Percentiles rank a stretch among this genome's conserved stretches.
These are phyloP conservation scores for Amauroascus niger DNA, from an alignment of 2,329 filamentous ascomycete genomes.

Conservation along the genomic window DNA sequence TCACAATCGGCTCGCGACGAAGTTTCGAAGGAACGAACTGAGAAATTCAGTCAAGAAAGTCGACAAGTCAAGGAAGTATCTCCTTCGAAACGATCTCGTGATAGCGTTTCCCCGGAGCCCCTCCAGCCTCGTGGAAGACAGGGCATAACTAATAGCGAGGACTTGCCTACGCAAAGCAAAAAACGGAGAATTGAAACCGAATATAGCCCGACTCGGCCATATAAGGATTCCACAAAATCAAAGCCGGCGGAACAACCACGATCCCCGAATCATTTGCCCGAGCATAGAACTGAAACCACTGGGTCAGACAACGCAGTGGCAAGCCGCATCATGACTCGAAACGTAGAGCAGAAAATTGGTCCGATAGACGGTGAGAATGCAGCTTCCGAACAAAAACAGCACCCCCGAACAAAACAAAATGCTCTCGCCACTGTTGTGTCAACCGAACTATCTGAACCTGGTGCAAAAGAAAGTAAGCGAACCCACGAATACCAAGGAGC, in stretches of 20 bases:
- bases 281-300: slow-evolving; percentile 19
- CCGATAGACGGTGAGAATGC: not conserved
- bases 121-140: slow-evolving; percentile 30
- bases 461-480: not conserved
- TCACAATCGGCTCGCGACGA: slow-evolving; percentile 35
- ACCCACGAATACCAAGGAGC: not conserved
- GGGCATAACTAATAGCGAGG: slow-evolving; percentile 23
- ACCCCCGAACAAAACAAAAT: not conserved
- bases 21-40: slow-evolving; percentile 24
- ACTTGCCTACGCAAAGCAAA: slow-evolving; percentile 33
- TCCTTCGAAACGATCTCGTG: slow-evolving; percentile 34
- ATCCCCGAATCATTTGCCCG: slow-evolving; percentile 18
- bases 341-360: not conserved
- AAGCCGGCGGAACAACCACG: slow-evolving; percentile 17
- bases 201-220: slow-evolving; percentile 26
- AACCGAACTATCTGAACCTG: not conserved
- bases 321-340: not conserved
- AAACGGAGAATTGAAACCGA: slow-evolving; percentile 35
- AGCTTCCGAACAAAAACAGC: not conserved
- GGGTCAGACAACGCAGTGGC: slow-evolving; percentile 15
- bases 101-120: slow-evolving; percentile 35
- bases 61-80: slow-evolving; percentile 17
- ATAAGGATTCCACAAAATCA: slow-evolving; percentile 23
- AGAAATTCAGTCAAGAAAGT: slow-evolving; percentile 22
- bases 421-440: too few relatives aligned